phyloP scores from a whole-genome alignment of 331 rosid species.

The Pyrus hybrid region DNA sequence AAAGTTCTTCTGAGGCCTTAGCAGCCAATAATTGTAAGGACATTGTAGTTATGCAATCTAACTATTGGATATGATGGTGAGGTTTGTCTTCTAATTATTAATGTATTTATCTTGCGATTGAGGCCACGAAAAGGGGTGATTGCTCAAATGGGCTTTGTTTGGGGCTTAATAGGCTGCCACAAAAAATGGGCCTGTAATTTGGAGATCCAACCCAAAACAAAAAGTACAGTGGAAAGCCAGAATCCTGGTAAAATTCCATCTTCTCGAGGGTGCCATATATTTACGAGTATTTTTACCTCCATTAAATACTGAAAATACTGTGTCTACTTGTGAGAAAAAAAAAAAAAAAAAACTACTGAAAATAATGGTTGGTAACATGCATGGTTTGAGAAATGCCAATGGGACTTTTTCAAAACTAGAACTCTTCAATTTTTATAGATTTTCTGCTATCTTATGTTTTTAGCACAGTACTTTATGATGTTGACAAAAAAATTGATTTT shows the following conservation, averaged over 20 bases:
- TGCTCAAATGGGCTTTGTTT: background rate
- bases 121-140: background rate
- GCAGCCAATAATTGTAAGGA: background rate
- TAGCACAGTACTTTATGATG: too few species aligned
- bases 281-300: background rate
- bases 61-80: background rate
- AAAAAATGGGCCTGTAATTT: background rate
- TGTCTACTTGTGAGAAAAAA: background rate
- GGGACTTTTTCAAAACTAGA: too few species aligned
- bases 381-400: too few species aligned
- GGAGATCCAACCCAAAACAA: background rate
- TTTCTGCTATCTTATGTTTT: too few species aligned
- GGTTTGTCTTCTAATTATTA: background rate
- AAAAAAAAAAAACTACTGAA: background rate
- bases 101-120: background rate
- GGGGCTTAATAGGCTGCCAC: background rate
- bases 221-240: too few species aligned
- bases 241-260: too few species aligned
- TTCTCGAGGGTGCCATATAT: background rate
- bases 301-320: background rate
- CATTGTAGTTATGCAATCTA: background rate
- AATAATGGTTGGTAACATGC: background rate
- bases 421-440: too few species aligned
- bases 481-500: accelerated
- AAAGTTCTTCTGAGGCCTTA: background rate